These are phyloP conservation scores for Psophocarpus tetragonolobus DNA, from an alignment of 306 rosid genomes.

Conservation along the genomic window DNA sequence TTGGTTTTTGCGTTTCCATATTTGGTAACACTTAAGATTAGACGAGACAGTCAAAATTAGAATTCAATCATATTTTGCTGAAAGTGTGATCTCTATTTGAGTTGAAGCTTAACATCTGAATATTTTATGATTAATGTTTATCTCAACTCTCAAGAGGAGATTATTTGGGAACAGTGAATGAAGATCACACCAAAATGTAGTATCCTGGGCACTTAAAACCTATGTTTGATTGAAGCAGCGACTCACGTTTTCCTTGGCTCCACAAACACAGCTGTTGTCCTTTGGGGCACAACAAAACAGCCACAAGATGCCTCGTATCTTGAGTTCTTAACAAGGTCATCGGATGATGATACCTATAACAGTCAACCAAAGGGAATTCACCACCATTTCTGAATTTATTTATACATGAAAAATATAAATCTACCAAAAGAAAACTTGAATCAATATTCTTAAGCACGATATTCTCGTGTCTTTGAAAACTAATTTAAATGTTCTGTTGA, in stretches of 20 bases:
- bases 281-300: constrained; percentile 61
- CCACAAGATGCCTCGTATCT: constrained; percentile 63
- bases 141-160: neutral
- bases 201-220: neutral
- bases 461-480: neutral
- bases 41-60: too few species aligned
- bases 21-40: too few species aligned
- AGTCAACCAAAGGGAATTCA: neutral
- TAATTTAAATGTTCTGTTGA: neutral
- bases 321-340: constrained; percentile 69
- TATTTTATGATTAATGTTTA: neutral
- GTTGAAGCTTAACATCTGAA: too few species aligned
- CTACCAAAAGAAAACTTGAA: neutral
- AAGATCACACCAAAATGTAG: constrained; percentile 4
- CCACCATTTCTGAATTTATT: neutral
- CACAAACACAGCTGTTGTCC: constrained; percentile 80
- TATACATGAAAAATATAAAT: constrained; percentile 1
- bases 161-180: neutral
- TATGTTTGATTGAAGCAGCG: neutral
- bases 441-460: neutral
- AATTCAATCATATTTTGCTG: neutral
- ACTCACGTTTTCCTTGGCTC: constrained; percentile 57
- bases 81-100: neutral
- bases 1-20: too few species aligned
- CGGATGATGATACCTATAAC: constrained; percentile 59